Percentiles rank a stretch among this genome's conserved stretches.
Conservation (phyloP, 768 basidiomycete genomes). For the Sarcodon sp. region DNA sequence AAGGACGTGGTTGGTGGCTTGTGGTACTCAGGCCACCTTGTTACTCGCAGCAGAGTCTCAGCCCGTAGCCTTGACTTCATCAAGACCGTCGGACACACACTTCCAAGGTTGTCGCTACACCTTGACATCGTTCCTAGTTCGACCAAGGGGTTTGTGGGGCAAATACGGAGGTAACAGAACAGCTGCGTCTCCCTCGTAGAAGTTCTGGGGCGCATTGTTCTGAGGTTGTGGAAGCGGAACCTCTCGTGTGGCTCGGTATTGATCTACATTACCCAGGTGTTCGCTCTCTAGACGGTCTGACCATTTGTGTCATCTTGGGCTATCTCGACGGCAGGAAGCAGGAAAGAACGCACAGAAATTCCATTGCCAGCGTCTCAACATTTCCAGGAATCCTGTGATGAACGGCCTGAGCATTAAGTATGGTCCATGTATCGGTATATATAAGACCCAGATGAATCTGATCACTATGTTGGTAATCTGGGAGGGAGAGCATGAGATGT, state of each 20-base stretch:
- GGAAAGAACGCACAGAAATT: slow-evolving; percentile 63
- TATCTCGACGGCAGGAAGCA: neutral
- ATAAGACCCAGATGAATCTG: slow-evolving; percentile 77
- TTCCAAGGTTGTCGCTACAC: no score
- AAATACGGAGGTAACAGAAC: neutral
- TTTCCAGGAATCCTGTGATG: slow-evolving; percentile 59
- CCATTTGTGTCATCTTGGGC: neutral
- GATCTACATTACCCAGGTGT: slow-evolving; percentile 87
- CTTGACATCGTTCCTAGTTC: no score
- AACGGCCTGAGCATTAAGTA: slow-evolving; percentile 46
- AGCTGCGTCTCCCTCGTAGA: slow-evolving; percentile 24
- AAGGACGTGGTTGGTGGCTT: no score
- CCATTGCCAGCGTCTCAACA: slow-evolving; percentile 79
- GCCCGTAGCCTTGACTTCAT: no score
- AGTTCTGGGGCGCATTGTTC: slow-evolving; percentile 27
- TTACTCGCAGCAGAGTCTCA: no score
- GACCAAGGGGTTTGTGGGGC: no score
- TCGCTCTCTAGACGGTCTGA: slow-evolving; percentile 80
- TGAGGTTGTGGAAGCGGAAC: slow-evolving; percentile 71
- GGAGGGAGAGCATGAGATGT: neutral
- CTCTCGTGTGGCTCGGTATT: slow-evolving; percentile 80
- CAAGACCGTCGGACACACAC: no score
- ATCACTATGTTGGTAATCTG: slow-evolving; percentile 62
- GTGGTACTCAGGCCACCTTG: no score
- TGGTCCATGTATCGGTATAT: slow-evolving; percentile 43